Percentiles rank a stretch among this genome's conserved stretches.
Evolutionary conservation across 2,329 filamentous ascomycete genomes (phyloP).

Genomic region (Aspergillus ibericus): DNA sequence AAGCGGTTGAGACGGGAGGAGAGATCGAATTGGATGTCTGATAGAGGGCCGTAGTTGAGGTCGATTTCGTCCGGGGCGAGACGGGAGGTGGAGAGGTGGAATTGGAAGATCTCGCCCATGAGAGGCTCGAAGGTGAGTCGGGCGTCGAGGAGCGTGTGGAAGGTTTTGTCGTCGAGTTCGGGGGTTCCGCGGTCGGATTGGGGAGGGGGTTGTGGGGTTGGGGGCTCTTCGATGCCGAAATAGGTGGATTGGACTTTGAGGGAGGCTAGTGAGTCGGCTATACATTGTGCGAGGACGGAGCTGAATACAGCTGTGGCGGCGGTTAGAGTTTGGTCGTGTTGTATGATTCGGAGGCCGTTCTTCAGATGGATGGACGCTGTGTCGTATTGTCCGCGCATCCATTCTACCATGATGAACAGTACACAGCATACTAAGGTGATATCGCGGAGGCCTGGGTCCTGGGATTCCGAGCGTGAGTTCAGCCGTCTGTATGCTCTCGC

Average conservation of each 20-base stretch:
- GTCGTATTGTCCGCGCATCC: not conserved
- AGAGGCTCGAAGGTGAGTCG: not conserved
- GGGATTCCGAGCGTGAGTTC: not conserved
- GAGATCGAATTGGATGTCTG: not conserved
- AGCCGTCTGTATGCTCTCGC: not conserved
- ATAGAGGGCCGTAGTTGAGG: not conserved
- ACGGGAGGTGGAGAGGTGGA: not conserved
- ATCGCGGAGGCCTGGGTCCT: not conserved
- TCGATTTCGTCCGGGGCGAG: not conserved
- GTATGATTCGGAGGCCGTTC: not conserved
- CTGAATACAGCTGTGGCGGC: not conserved
- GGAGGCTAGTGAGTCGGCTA: not conserved
- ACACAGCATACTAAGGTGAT: not conserved
- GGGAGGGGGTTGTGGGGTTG: not conserved
- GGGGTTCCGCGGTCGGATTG: not conserved
- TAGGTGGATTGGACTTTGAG: not conserved
- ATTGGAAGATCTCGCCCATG: not conserved
- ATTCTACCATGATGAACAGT: not conserved
- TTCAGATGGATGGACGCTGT: not conserved
- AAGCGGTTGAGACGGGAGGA: not conserved
- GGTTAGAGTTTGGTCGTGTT: not conserved
- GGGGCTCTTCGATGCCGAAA: not conserved
- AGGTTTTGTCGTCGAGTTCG: not conserved
- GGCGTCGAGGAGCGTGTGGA: not conserved
- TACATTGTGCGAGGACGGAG: not conserved